Percentiles rank a stretch among this genome's conserved stretches.
These are phyloP conservation scores for Chalciporus sp. DNA, from an alignment of 1,284 basidiomycete species.

Conservation along the genomic window DNA sequence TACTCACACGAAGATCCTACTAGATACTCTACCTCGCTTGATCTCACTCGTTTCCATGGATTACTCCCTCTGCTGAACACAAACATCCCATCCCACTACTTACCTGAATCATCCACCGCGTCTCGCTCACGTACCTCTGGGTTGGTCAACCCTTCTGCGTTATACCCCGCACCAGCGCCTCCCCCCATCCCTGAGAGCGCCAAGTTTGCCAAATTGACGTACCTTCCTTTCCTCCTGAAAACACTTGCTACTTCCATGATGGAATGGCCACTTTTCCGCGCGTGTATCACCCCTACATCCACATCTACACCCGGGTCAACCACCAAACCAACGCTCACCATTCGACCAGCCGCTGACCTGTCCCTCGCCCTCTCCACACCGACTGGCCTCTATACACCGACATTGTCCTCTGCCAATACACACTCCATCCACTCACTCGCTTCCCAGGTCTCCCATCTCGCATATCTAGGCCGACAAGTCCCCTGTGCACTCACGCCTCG, in stretches of 20 bases:
- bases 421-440: constrained; percentile 69
- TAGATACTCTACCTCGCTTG: constrained; percentile 80
- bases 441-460: constrained; percentile 60
- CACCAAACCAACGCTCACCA: constrained; percentile 61
- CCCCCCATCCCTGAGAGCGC: constrained; percentile 46
- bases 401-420: constrained; percentile 64
- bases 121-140: constrained; percentile 42
- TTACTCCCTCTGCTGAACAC: constrained; percentile 71
- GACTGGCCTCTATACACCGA: constrained; percentile 87
- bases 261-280: constrained; percentile 82
- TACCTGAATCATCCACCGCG: constrained; percentile 30
- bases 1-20: not conserved
- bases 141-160: constrained; percentile 51
- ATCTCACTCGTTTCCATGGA: constrained; percentile 78
- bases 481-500: constrained; percentile 64
- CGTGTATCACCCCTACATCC: constrained; percentile 58
- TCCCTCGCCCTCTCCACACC: constrained; percentile 79
- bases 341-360: constrained; percentile 75
- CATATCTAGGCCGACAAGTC: constrained; percentile 63
- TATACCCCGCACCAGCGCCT: constrained; percentile 44
- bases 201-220: constrained; percentile 70
- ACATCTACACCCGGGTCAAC: constrained; percentile 14
- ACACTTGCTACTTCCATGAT: constrained; percentile 79
- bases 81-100: constrained; percentile 68
- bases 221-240: constrained; percentile 87